Base-by-base conservation (phyloP, 1,284 basidiomycete species). In the Cryptococcus sp. region DNA sequence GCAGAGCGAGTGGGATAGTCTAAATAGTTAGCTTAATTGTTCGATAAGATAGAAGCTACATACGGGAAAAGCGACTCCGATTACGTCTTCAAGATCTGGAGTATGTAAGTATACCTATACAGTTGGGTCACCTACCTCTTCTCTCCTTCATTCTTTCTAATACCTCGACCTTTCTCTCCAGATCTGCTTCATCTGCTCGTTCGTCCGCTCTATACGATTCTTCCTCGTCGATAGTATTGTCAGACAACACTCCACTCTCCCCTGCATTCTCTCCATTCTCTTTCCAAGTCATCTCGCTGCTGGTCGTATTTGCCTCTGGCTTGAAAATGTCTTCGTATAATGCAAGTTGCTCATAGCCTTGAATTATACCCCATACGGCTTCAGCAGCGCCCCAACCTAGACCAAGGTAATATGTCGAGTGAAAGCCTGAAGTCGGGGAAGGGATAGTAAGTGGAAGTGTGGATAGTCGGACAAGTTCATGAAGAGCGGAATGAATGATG, bases 311-410 rank as follows among this genome's bases (percentile, higher is more conserved):
- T 31, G 50, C 60, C n/a, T 53, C 56, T 3, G 59, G 58, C 14
- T 55, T 57, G 62, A 76, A 65, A 14, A 76, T 60, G 53, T 77
- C 76, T 47, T 69, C 62, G 52, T 76, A 77, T 4, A 76, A 60
- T 15, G 65, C 57, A 32, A 77, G 63, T 59, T 76, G 74, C 38
- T 73, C 73, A 66, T 71, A 77, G 13, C 69, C 76, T 56, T 74
- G 69, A 2, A 73, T 64, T 23, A 74, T 73, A 3, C 76, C 74
- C 72, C 73, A 77, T 1, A 67, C 58, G 0, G 65, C 65, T 61
- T 77, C 74, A 4, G 76, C 74, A 1, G 65, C 53, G 35, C 74
- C 74, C 73, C 73, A 77, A 0, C 76, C 76, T n/a, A 77, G 58
- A 3, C 72, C 76, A 43, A 77, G 70, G 54, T 71, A 73, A 57